Base-by-base conservation (phyloP, 345 rosid genomes). In the Eucalyptus pauciflora region DNA sequence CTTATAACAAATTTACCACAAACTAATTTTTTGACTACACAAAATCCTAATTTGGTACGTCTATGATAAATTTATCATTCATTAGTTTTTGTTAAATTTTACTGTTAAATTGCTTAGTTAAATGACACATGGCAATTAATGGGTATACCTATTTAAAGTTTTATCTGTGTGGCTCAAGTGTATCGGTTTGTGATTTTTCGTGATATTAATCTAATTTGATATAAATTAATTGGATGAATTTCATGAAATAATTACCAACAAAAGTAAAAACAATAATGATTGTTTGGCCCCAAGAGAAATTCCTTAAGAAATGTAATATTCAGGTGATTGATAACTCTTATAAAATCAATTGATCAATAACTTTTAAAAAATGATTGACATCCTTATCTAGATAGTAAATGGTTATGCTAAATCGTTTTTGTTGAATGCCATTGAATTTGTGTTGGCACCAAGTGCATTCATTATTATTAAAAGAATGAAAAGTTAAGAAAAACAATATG, bases 21-120 rank as follows among this genome's bases (percentile, higher is more conserved):
- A 17, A 51, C 22, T 17, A 51, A 17, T 17, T 51, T 51, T 51
- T 51, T 17, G 4, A 1, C 22, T 0, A 51, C 4, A 51, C 17
- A 51, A 51, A 51, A 3, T 51, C 2, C 0, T 8, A 51, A 51
- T 51, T 3, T 51, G 1, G 4, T 51, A 51, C 0, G 1, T 17
- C 0, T 51, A 51, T 51, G 9, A 51, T 0, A 51, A 51, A 7
- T 51, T 51, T 51, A 51, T 1, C 4, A 51, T 51, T 51, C 0
- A 17, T 7, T 51, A 51, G 9, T 51, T 51, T 51, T 51, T 51
- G 0, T 51, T 17, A 51, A 51, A 17, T 51, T 51, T 51, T 51
- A 51, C 9, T 7, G 1, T 51, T 51, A 51, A 51, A 51, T 51
- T 51, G 0, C 2, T 7, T 22, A 51, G 22, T 51, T 17, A 51